These are phyloP conservation scores for Claviceps humidiphila DNA, from an alignment of 2,329 filamentous ascomycete species.

Conservation along the genomic window DNA sequence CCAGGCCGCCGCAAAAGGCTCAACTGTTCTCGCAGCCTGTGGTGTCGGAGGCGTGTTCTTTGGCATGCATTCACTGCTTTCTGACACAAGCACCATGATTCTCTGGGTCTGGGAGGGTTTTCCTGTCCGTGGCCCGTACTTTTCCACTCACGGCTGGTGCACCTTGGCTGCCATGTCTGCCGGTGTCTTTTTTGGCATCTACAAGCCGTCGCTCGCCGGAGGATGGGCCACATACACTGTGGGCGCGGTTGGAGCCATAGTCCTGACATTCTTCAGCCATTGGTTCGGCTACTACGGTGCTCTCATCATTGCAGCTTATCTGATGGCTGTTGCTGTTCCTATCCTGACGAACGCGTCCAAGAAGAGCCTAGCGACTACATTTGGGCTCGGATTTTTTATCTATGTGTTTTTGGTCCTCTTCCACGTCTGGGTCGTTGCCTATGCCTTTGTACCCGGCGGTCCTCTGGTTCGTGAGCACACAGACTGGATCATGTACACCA, in stretches of 20 bases:
- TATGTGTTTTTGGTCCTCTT: slow-evolving; percentile 96
- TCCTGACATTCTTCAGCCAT: slow-evolving; percentile 63
- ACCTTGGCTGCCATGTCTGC: slow-evolving; percentile 78
- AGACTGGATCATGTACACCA: slow-evolving; percentile 85
- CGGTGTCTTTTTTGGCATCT: slow-evolving; percentile 65
- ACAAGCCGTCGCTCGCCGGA: slow-evolving; percentile 53
- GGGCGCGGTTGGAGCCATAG: slow-evolving; percentile 64
- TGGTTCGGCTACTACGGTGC: slow-evolving; percentile 88
- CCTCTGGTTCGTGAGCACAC: slow-evolving; percentile 86
- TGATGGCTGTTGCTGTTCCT: slow-evolving; percentile 66
- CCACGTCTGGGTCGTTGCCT: slow-evolving; percentile 96
- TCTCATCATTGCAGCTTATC: slow-evolving; percentile 60
- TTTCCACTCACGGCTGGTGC: slow-evolving; percentile 78
- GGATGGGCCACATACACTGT: slow-evolving; percentile 70
- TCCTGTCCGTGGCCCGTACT: slow-evolving; percentile 74
- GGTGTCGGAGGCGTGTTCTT: slow-evolving; percentile 80
- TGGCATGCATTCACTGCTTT: slow-evolving; percentile 79
- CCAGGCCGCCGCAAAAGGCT: slow-evolving; percentile 40
- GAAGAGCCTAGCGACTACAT: slow-evolving; percentile 64
- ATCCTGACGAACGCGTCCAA: slow-evolving; percentile 65
- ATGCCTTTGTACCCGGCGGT: slow-evolving; percentile 92
- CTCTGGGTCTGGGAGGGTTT: slow-evolving; percentile 97
- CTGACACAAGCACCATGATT: slow-evolving; percentile 98
- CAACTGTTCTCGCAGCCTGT: slow-evolving; percentile 56
- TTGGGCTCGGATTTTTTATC: slow-evolving; percentile 76